Conservation (phyloP, 441 rosid genomes). For the Kokia cookei region DNA sequence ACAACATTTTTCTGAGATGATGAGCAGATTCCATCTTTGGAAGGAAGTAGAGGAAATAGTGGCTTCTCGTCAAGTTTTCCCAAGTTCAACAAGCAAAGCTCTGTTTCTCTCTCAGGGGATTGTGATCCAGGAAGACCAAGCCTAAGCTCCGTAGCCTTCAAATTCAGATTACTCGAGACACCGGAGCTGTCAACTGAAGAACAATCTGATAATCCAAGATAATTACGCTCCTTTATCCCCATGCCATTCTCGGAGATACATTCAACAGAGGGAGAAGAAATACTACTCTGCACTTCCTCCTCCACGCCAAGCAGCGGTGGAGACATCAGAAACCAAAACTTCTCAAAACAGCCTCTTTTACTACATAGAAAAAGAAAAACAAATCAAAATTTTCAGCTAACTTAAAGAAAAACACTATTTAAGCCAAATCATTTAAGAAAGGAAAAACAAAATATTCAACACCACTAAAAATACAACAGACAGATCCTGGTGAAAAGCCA, state of each 20-base stretch:
- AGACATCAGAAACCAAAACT: constrained; percentile 37
- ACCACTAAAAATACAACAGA: neutral
- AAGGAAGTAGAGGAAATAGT: constrained; percentile 69
- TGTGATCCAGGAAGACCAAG: constrained; percentile 86
- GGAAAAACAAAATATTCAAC: neutral
- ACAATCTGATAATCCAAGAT: constrained; percentile 56
- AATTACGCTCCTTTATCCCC: constrained; percentile 48
- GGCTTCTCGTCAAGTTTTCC: constrained; percentile 64
- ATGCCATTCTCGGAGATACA: constrained; percentile 29
- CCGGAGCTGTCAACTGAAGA: constrained; percentile 57
- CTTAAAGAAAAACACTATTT: neutral
- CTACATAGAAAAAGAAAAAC: constrained; percentile 7
- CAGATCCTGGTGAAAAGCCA: neutral
- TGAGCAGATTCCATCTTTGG: constrained; percentile 47
- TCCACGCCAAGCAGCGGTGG: constrained; percentile 43
- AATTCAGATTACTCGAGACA: constrained; percentile 48
- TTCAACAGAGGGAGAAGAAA: constrained; percentile 34
- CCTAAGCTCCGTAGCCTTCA: constrained; percentile 82
- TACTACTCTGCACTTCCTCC: constrained; percentile 47
- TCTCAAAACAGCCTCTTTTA: constrained; percentile 13
- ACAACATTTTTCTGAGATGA: constrained; percentile 47
- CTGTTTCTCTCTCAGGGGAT: constrained; percentile 58
- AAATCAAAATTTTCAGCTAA: neutral
- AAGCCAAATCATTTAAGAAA: neutral
- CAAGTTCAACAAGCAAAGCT: constrained; percentile 34